Base-by-base conservation (phyloP, 352 stramenopile genomes). In the Aphanomyces euteiches region DNA sequence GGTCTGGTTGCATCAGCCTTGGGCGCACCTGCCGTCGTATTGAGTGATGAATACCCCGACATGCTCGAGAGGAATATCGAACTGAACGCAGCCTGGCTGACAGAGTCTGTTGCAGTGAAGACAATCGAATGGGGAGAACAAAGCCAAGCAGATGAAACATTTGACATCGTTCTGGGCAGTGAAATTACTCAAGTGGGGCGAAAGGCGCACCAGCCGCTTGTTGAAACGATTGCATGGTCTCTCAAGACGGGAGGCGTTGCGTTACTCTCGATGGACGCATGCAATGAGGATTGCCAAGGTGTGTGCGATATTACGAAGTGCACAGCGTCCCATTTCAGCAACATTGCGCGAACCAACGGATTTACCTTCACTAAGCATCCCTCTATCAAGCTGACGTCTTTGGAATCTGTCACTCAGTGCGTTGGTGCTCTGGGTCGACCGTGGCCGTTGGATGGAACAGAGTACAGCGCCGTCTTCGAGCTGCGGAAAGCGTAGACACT, bases 11-110 rank as follows among this genome's bases (percentile, higher is more conserved):
- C 81, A 21, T 77, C 78, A 34, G 66, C 77, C 3, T 69, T 86
- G 21, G 74, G 75, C 21, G 81, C 81, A 28, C 67, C 41, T 21
- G 61, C 21, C 3, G 67, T 73, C 5, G 66, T 84, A 12, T 72
- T 87, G n/a, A 85, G 78, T 13, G 81, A 88, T 53, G 81, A 88
- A 47, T 88, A 81, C 66, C 79, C 81, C 2, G 81, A 88, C 19
- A 45, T 88, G 37, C 70, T 88, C 41, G 69, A 59, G 7, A 72
- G 34, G 21, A 88, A 88, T 34, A 82, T 83, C 28, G 54, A 54
- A 40, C 75, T 78, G 47, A 87, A 86, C 66, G 7, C 39, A 0
- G 13, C n/a, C 64, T 74, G 13, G 66, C 83, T 8, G 83, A 72
- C 73, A 64, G 68, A 50, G 41, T 47, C 19, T 21, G 43, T 72